Base-by-base conservation (phyloP, 225 moss, liverwort and hornwort species). In the Antitrichia curtipendula region DNA sequence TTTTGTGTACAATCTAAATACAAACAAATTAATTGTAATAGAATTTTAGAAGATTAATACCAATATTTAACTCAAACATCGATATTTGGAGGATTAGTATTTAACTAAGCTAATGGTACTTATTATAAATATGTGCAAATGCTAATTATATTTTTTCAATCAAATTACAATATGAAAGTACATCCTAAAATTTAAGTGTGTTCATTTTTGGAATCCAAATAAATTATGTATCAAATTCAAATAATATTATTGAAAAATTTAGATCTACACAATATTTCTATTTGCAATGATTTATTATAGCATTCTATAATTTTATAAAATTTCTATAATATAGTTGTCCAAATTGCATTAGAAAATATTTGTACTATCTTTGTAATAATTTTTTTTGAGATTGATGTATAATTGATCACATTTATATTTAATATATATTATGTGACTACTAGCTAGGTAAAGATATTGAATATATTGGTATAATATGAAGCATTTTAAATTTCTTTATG, bases 11-110 rank as follows among this genome's bases (percentile, higher is more conserved):
- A 38, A 68, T 38, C 6, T 7, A 68, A 68, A 38, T 12, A 12
- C 4, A 1, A n/a, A 12, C 6, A 15, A 6, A 21, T 9, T 15
- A 5, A 19, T 25, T 41, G 13, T 13, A 24, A 15, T 41, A 70
- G 7, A 43, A 3, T 14, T 43, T 69, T 43, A 0, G 16, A 41
- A 8, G 9, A 16, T 43, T 43, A 27, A 16, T 6, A 72, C 6
- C 2, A 72, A 8, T 25, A 45, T 45, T 43, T 25, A 41, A 70
- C 8, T 1, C 25, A 20, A 41, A 28, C 17, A 17, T 1, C 1
- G 0, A 10, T 45, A 45, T 72, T 16, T 45, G 0, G 2, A 73
- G 0, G 7, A 47, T 29, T 18, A 11, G 0, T 29, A 73, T 28
- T 17, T 17, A 29, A 18, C 1, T 47, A 10, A 47, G 31, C 0